Evolutionary conservation across 2,329 filamentous ascomycete genomes (phyloP).

Genomic region (Xylariales sp.): DNA sequence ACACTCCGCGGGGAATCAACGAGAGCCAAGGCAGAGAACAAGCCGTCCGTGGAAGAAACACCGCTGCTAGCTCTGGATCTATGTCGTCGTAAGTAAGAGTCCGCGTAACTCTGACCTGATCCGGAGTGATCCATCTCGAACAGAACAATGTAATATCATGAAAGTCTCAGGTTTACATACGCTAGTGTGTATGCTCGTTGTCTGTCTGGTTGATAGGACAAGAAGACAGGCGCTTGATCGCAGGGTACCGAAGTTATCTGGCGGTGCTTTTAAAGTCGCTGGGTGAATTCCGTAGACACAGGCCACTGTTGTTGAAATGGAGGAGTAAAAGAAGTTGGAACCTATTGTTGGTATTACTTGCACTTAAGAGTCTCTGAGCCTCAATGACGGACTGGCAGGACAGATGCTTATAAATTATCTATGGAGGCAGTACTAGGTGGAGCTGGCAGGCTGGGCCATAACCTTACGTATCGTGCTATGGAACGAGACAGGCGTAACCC

Average conservation of each 20-base stretch:
- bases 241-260: background rate
- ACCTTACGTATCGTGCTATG: slow-evolving; percentile 8
- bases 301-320: slow-evolving; percentile 1
- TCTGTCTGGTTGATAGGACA: slow-evolving; percentile 4
- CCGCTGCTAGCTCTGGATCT: slow-evolving; percentile 21
- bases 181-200: slow-evolving; percentile 1
- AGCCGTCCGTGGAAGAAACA: slow-evolving; percentile 18
- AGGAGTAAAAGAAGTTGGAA: slow-evolving; percentile 8
- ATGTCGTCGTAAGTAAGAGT: slow-evolving; percentile 23
- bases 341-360: slow-evolving; percentile 10
- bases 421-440: slow-evolving; percentile 11
- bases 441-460: slow-evolving; percentile 4
- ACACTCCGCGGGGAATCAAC: slow-evolving; percentile 17
- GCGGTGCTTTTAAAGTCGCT: slow-evolving; percentile 4
- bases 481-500: slow-evolving; percentile 2
- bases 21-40: slow-evolving; percentile 17
- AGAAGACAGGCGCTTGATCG: background rate
- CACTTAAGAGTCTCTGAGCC: slow-evolving; percentile 10
- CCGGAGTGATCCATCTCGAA: slow-evolving; percentile 19
- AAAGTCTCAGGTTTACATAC: slow-evolving; percentile 19
- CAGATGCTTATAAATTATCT: slow-evolving; percentile 11
- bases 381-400: slow-evolving; percentile 8
- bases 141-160: slow-evolving; percentile 12
- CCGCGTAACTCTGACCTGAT: slow-evolving; percentile 16
- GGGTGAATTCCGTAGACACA: background rate